Conservation (phyloP, 1,284 basidiomycete genomes). For the Abortiporus biennis region DNA sequence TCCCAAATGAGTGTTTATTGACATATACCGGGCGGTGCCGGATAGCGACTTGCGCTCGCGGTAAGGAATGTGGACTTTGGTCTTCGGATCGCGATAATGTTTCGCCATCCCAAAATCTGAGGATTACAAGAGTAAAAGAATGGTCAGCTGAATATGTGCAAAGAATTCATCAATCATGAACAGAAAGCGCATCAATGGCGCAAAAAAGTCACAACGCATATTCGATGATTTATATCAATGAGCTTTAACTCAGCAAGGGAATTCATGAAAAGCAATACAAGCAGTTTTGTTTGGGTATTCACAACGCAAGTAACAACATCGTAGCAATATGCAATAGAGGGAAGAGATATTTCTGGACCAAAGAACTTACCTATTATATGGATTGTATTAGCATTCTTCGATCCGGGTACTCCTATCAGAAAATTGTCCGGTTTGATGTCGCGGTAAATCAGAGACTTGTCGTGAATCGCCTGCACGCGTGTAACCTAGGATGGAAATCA, state of each 20-base stretch:
- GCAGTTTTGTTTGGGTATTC: no score
- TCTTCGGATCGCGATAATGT: slow-evolving; percentile 99
- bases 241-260: no score
- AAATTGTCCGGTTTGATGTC: slow-evolving; percentile 99
- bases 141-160: no score
- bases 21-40: slow-evolving; percentile 98
- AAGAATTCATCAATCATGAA: no score
- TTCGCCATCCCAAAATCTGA: slow-evolving; percentile 99
- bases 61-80: slow-evolving; percentile 98
- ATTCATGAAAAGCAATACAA: no score
- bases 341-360: no score
- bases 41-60: slow-evolving; percentile 99
- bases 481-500: slow-evolving; percentile 89
- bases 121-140: no score
- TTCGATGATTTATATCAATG: no score
- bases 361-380: slow-evolving; percentile 99
- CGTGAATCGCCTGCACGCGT: slow-evolving; percentile 99
- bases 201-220: no score
- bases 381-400: slow-evolving; percentile 99
- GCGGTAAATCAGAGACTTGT: slow-evolving; percentile 99
- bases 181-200: no score
- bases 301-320: no score
- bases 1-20: slow-evolving; percentile 98
- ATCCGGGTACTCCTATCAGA: slow-evolving; percentile 98
- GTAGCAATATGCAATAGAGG: no score